Percentiles rank a stretch among this genome's conserved stretches.
Evolutionary conservation across 2,329 filamentous ascomycete species (phyloP).

Genomic region (Calonectria crousiana): DNA sequence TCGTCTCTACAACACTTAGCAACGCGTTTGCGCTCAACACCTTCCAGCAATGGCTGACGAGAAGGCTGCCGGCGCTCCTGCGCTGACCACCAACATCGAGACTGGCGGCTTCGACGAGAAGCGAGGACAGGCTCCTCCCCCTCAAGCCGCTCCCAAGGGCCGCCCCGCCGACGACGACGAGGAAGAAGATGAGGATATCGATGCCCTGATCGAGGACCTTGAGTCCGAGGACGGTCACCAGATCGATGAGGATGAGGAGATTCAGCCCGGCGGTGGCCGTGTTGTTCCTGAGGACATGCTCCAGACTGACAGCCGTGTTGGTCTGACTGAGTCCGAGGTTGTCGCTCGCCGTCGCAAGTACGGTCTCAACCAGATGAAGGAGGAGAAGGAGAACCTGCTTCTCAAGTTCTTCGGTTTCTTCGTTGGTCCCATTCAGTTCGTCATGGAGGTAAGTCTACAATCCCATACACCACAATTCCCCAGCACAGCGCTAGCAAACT

Average conservation of each 20-base stretch:
- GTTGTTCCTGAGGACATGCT: conserved; percentile 80
- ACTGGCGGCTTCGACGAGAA: conserved; percentile 76
- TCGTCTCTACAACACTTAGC: conserved; percentile 33
- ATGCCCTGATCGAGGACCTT: conserved; percentile 88
- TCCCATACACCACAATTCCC: not conserved
- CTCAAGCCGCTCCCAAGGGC: conserved; percentile 52
- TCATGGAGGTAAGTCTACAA: conserved; percentile 80
- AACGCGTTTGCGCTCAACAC: conserved; percentile 33
- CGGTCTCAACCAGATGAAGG: conserved; percentile 90
- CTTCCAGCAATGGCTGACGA: conserved; percentile 65
- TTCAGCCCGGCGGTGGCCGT: conserved; percentile 66
- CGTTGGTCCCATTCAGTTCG: conserved; percentile 90
- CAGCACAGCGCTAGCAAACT: not conserved
- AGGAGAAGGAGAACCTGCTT: conserved; percentile 87
- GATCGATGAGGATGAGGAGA: conserved; percentile 68
- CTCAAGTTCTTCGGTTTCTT: conserved; percentile 89
- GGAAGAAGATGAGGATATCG: conserved; percentile 84
- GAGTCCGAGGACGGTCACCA: conserved; percentile 83
- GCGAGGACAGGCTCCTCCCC: conserved; percentile 52
- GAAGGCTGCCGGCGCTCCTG: conserved; percentile 64
- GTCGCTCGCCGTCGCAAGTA: conserved; percentile 74
- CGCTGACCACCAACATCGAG: conserved; percentile 74
- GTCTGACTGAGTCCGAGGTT: conserved; percentile 81
- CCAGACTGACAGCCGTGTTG: conserved; percentile 78
- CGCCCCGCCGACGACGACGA: conserved; percentile 69